Percentiles rank a stretch among this genome's conserved stretches.
Evolutionary conservation across 306 rosid species (phyloP).

Genomic region (Benincasa hispida): DNA sequence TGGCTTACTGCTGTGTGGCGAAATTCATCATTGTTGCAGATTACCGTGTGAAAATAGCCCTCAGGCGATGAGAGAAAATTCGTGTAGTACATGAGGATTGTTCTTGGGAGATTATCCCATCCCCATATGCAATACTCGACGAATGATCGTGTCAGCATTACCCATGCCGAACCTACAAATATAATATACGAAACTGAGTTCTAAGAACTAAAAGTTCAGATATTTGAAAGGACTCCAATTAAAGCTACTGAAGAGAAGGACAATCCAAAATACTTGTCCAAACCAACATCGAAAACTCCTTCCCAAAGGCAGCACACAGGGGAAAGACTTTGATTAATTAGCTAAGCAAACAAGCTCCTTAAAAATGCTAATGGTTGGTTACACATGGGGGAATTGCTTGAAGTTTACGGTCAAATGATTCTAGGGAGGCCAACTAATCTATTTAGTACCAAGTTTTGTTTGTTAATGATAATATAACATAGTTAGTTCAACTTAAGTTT

Average conservation of each 20-base stretch:
- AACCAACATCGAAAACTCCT: neutral
- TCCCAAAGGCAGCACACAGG: neutral
- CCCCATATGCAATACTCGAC: slow-evolving; percentile 93
- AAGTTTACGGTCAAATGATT: neutral
- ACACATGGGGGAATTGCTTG: neutral
- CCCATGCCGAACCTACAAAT: slow-evolving; percentile 90
- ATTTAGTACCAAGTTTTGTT: neutral
- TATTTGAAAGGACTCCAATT: neutral
- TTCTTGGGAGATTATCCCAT: slow-evolving; percentile 93
- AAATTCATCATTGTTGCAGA: slow-evolving; percentile 62
- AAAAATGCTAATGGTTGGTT: neutral
- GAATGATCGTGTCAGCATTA: slow-evolving; percentile 65
- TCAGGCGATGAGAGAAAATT: slow-evolving; percentile 88
- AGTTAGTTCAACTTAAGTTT: neutral
- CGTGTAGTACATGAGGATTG: slow-evolving; percentile 76
- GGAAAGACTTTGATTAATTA: neutral
- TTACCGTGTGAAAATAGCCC: slow-evolving; percentile 84
- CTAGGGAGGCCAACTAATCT: neutral
- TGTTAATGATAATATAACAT: neutral
- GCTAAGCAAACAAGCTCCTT: neutral
- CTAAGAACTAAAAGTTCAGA: neutral
- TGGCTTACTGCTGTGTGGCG: slow-evolving; percentile 57
- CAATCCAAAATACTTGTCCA: neutral
- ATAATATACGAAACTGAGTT: neutral
- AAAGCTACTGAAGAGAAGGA: neutral